Evolutionary conservation across 2,329 filamentous ascomycete species (phyloP), one percentile per base, ranked within the genome.

Genomic region (Cladosporium sp.): DNA sequence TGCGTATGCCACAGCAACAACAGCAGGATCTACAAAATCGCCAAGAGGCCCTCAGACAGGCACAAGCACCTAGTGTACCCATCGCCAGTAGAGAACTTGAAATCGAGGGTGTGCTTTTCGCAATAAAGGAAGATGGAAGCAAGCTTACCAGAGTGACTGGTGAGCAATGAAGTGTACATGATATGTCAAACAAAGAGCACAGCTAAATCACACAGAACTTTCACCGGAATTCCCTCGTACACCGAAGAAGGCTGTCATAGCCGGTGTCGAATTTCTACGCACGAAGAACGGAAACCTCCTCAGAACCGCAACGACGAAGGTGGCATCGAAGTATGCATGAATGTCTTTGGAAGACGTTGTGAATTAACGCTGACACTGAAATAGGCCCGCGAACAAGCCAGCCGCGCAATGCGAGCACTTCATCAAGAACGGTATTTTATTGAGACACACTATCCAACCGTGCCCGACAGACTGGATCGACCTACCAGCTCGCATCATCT

Each of bases 211-310:
- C 12, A 20, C 54, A 66, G 64, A 66, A 61, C 63, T 69, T 50
- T 61, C 63, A 11, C 61, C 60, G 49, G 39, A 52, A 28, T 49
- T 61, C 50, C 79, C 82, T 25, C 25, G 25, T 50, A 95, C 91
- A 2, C 92, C 92, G 0, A 94, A 92, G 74, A 83, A 81, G 63
- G 82, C 87, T 40, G 76, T 79, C 5, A 78, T 96, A 61, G 89
- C 88, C 55, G 90, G 90, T 42, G 89, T 96, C 67, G 86, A 84
- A 64, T 96, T 96, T 71, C 82, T 90, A 67, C 84, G 92, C 65
- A 96, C 90, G 74, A 95, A 93, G 72, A 88, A 88, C 66, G 92
- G 92, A 62, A 96, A 96, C 66, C 82, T 96, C 25, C 88, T 92
- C 69, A 88, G 90, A 58, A 63, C 64, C 51, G 64, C 59, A 36